phyloP scores from a whole-genome alignment of 805 yeast species.

The Kazachstania viticola region DNA sequence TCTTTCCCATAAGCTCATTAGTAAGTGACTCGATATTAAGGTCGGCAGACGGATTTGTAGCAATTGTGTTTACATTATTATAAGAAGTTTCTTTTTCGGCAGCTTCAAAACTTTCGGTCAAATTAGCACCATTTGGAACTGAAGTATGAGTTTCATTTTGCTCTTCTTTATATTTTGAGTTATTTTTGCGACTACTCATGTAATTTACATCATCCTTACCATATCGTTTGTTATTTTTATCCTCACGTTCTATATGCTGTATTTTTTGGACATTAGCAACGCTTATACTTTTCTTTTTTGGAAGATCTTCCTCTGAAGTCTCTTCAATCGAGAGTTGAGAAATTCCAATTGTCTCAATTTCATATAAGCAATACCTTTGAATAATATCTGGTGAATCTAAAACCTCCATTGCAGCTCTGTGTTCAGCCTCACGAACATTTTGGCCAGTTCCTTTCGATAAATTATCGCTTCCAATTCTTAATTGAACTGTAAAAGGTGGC shows the following conservation, averaged over 20 bases:
- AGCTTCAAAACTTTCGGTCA: neutral
- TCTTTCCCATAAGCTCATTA: too few relatives aligned
- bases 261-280: neutral
- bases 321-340: neutral
- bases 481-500: slow-evolving; percentile 45
- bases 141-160: neutral
- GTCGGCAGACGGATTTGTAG: neutral
- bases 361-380: slow-evolving; percentile 35
- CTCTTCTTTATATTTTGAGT: neutral
- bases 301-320: neutral
- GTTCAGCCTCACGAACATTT: slow-evolving; percentile 60
- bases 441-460: slow-evolving; percentile 61
- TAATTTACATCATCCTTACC: neutral
- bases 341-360: slow-evolving; percentile 4
- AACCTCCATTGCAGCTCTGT: slow-evolving; percentile 71
- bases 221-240: neutral
- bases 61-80: too few relatives aligned
- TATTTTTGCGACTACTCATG: neutral
- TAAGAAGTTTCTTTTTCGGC: neutral
- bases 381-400: slow-evolving; percentile 41
- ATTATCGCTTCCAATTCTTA: slow-evolving; percentile 40
- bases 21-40: too few relatives aligned
- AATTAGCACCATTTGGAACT: neutral
- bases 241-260: neutral
- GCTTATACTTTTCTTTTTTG: neutral